Evolutionary conservation across 257 asterid genomes (phyloP).

Genomic region (Ophiorrhiza pumila): DNA sequence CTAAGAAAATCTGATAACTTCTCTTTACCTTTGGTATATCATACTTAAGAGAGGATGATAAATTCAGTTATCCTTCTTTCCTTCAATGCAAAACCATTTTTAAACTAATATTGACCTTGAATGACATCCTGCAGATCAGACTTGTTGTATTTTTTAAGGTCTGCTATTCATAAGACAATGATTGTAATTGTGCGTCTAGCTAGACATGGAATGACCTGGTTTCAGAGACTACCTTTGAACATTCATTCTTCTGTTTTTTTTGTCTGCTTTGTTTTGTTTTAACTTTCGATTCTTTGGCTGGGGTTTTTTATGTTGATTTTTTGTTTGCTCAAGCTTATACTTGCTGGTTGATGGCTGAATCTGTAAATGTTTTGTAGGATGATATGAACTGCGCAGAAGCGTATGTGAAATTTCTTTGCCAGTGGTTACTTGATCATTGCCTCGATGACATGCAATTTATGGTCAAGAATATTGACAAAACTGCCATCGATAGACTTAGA

Average conservation of each 20-base stretch:
- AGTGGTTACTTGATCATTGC: slow-evolving; percentile 91
- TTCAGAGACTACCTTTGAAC: neutral
- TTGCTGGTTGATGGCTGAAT: slow-evolving; percentile 2
- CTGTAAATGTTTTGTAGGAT: slow-evolving; percentile 46
- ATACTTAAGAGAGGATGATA: neutral
- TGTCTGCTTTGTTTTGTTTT: neutral
- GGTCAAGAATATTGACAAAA: slow-evolving; percentile 53
- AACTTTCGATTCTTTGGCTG: neutral
- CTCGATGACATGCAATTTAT: slow-evolving; percentile 89
- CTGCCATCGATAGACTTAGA: slow-evolving; percentile 65
- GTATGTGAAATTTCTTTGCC: slow-evolving; percentile 79
- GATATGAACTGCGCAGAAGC: slow-evolving; percentile 99
- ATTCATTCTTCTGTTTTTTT: neutral
- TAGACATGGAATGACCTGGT: neutral
- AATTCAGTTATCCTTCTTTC: neutral
- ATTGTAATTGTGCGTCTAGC: neutral
- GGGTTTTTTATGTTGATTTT: neutral
- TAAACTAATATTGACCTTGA: neutral
- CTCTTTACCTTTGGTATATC: neutral
- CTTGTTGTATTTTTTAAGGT: neutral
- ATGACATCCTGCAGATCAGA: neutral
- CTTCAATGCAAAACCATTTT: neutral
- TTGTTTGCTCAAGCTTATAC: neutral
- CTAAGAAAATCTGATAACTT: neutral
- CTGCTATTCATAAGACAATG: neutral